These are phyloP conservation scores for Lyophyllum atratum DNA, from an alignment of 768 basidiomycete genomes.

Conservation along the genomic window DNA sequence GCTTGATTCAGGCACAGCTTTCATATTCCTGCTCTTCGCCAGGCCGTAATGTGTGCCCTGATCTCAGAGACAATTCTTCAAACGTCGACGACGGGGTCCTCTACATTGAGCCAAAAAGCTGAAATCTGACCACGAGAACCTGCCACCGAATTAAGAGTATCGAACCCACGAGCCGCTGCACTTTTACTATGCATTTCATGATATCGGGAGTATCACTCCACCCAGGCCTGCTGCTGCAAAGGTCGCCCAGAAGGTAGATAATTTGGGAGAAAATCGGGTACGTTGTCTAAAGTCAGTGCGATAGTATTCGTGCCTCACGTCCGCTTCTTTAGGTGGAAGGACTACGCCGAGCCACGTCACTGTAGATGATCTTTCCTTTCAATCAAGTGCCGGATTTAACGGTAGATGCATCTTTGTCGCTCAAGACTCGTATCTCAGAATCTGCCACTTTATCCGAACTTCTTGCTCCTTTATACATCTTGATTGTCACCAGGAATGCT, in stretches of 20 bases:
- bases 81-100: constrained; percentile 21
- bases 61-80: constrained; percentile 21
- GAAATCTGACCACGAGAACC: constrained; percentile 17
- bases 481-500: neutral
- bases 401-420: neutral
- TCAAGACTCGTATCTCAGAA: neutral
- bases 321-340: constrained; percentile 13
- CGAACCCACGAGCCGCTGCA: constrained; percentile 20
- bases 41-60: constrained; percentile 28
- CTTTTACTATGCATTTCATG: constrained; percentile 21
- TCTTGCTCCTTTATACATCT: neutral
- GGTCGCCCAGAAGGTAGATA: constrained; percentile 17
- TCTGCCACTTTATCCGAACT: neutral
- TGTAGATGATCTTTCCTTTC: constrained; percentile 4
- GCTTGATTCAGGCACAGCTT: constrained; percentile 21
- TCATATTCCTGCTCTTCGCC: constrained; percentile 24
- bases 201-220: constrained; percentile 25
- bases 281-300: neutral
- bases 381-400: neutral
- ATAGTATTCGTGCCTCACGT: neutral
- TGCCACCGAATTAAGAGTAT: constrained; percentile 20
- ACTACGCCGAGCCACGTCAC: constrained; percentile 17
- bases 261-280: constrained; percentile 26
- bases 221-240: constrained; percentile 19
- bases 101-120: constrained; percentile 24